These are phyloP conservation scores for Globisporangium acanthophoron DNA, from an alignment of 352 stramenopile species.

Conservation along the genomic window DNA sequence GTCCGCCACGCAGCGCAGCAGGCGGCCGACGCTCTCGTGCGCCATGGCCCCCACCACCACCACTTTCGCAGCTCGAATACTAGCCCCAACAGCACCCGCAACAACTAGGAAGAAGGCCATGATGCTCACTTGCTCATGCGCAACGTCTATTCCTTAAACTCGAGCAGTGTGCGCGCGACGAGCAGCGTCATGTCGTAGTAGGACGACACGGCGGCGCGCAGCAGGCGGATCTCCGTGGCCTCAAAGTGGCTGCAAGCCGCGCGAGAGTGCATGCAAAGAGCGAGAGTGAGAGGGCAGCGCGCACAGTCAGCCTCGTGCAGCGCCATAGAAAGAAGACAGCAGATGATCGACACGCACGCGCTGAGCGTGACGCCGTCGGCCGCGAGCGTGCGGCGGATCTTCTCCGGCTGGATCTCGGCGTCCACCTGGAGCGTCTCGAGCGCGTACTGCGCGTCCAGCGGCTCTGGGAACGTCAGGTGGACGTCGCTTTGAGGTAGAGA, in stretches of 20 bases:
- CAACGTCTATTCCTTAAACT: constrained; percentile 73
- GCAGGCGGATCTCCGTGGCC: constrained; percentile 75
- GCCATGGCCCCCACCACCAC: constrained; percentile 4
- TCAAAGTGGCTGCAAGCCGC: constrained; percentile 55
- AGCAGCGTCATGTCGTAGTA: constrained; percentile 87
- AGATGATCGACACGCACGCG: constrained; percentile 41
- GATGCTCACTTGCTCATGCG: not conserved
- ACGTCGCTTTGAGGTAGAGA: constrained; percentile 35
- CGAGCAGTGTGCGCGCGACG: constrained; percentile 64
- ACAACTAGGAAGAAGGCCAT: too few relatives aligned
- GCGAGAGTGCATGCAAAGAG: not conserved
- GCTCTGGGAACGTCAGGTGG: constrained; percentile 54
- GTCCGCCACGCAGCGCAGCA: constrained; percentile 35
- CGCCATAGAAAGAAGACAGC: not conserved
- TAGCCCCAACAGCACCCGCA: not conserved
- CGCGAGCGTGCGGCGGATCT: constrained; percentile 71
- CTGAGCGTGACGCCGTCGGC: constrained; percentile 57
- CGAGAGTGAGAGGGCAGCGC: not conserved
- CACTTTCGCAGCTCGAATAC: constrained; percentile 1
- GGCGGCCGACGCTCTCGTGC: constrained; percentile 24
- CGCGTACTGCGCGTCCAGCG: constrained; percentile 60
- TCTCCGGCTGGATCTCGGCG: constrained; percentile 80
- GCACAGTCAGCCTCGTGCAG: not conserved
- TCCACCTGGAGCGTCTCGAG: constrained; percentile 84
- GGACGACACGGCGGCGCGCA: constrained; percentile 79